Percentiles rank a stretch among this genome's conserved stretches.
These are phyloP conservation scores for Rossbeevera mucosa DNA, from an alignment of 768 basidiomycete genomes.

Conservation along the genomic window DNA sequence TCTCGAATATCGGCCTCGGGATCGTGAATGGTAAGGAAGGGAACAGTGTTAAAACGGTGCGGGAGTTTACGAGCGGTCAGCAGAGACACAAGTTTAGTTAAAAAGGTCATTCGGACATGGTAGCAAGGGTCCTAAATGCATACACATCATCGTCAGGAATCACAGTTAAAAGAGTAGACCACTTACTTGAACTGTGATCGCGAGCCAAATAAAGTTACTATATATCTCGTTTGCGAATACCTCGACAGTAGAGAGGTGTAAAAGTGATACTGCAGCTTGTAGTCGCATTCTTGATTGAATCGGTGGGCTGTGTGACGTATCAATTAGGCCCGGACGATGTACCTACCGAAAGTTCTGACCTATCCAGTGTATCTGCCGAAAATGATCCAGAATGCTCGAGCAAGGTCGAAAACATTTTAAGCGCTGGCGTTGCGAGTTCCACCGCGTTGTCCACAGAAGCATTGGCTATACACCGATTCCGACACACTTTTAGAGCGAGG, in stretches of 20 bases:
- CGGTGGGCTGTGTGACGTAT: slow-evolving; percentile 41
- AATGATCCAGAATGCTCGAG: slow-evolving; percentile 67
- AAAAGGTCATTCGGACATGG: slow-evolving; percentile 74
- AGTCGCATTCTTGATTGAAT: slow-evolving; percentile 77
- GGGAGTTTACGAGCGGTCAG: slow-evolving; percentile 63
- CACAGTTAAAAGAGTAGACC: not conserved
- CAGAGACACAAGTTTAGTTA: slow-evolving; percentile 66
- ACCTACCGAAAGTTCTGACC: slow-evolving; percentile 34
- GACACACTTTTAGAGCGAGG: slow-evolving; percentile 71
- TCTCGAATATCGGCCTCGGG: slow-evolving; percentile 77
- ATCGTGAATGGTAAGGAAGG: slow-evolving; percentile 87
- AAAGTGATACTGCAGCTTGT: slow-evolving; percentile 72
- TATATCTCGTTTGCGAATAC: slow-evolving; percentile 54
- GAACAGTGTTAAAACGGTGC: slow-evolving; percentile 73
- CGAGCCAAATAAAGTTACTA: slow-evolving; percentile 62
- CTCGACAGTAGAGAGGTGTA: slow-evolving; percentile 67
- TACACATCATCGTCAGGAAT: slow-evolving; percentile 1
- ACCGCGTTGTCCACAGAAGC: slow-evolving; percentile 52
- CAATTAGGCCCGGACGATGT: slow-evolving; percentile 3
- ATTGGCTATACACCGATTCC: slow-evolving; percentile 75
- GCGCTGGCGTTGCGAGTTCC: slow-evolving; percentile 67
- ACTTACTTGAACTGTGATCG: slow-evolving; percentile 70
- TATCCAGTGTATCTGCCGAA: slow-evolving; percentile 47
- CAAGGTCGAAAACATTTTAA: slow-evolving; percentile 72
- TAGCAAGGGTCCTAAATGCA: slow-evolving; percentile 73